Evolutionary conservation across 257 asterid genomes (phyloP).

Genomic region (Ehretia macrophylla): DNA sequence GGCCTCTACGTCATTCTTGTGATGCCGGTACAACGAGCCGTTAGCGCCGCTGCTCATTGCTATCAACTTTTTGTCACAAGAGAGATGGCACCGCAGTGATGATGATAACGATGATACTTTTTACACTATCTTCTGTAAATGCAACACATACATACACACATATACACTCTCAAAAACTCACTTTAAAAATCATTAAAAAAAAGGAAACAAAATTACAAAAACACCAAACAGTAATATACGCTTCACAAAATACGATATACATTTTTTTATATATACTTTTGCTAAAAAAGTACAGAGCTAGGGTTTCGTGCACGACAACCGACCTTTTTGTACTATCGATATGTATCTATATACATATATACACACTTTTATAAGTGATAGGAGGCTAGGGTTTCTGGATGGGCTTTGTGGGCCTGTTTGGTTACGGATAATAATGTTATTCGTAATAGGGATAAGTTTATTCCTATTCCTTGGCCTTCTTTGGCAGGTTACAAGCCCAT

Average conservation of each 20-base stretch:
- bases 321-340: not conserved
- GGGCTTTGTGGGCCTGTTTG: too few relatives aligned
- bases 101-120: not conserved
- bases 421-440: too few relatives aligned
- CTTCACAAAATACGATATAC: too few relatives aligned
- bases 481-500: too few relatives aligned
- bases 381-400: too few relatives aligned
- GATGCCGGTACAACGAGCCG: slow-evolving; percentile 55
- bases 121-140: not conserved
- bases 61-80: slow-evolving; percentile 50
- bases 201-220: not conserved
- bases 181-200: not conserved
- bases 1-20: slow-evolving; percentile 52
- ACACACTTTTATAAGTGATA: too few relatives aligned
- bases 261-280: too few relatives aligned
- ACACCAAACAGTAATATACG: not conserved
- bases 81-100: slow-evolving; percentile 52
- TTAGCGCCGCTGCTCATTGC: slow-evolving; percentile 7
- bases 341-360: too few relatives aligned
- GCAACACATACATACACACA: not conserved
- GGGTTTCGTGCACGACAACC: not conserved
- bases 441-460: too few relatives aligned
- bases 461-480: too few relatives aligned
- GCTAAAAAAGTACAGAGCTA: too few relatives aligned
- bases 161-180: not conserved